Base-by-base conservation (phyloP, 2,329 filamentous ascomycete genomes). In the Ascochyta koolunga region DNA sequence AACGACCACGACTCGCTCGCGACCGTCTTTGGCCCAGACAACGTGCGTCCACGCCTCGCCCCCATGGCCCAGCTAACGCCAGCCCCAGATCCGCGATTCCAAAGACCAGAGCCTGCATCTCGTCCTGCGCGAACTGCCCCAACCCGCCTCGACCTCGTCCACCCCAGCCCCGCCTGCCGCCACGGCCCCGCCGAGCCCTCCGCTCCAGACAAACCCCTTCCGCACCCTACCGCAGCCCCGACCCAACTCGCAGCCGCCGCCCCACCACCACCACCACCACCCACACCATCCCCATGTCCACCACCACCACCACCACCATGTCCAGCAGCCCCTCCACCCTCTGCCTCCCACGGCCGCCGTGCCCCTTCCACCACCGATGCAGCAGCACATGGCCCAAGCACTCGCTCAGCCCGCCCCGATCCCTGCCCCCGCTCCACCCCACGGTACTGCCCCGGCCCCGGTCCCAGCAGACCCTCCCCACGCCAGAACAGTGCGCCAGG, bases 1-100 rank as follows among this genome's bases (percentile, higher is more conserved):
- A 76, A 82, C 58, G 77, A 82, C 54, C 71, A 74, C 19, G 77
- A 79, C 32, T 80, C 76, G 0, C 69, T 88, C 50, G 70, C 72
- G 25, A 74, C 78, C 31, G 74, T 85, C 4, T 76, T 87, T 56
- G 80, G 81, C 35, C 71, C 78, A 15, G 74, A 79, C 27, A 75
- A 79, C 58, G 83, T 85, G 66, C 66, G 81, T 61, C 5, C 51
- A 10, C 15, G 24, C n/a, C 9, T 7, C 11, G n/a, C 35, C 11
- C 36, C 24, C 2, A 9, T 33, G 5, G 19, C 18, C 24, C 18
- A 24, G 50, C 61, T 62, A 46, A 72, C 56, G 15, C 52, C n/a
- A 37, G 51, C 32, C 27, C 21, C 52, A 76, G 72, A 67, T 76
- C 32, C 67, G 67, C 46, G 66, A 70, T n/a, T 70, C 63, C 50